Evolutionary conservation across 495 filamentous ascomycete species (phyloP).

Genomic region (Amphirosellinia nigrospora): DNA sequence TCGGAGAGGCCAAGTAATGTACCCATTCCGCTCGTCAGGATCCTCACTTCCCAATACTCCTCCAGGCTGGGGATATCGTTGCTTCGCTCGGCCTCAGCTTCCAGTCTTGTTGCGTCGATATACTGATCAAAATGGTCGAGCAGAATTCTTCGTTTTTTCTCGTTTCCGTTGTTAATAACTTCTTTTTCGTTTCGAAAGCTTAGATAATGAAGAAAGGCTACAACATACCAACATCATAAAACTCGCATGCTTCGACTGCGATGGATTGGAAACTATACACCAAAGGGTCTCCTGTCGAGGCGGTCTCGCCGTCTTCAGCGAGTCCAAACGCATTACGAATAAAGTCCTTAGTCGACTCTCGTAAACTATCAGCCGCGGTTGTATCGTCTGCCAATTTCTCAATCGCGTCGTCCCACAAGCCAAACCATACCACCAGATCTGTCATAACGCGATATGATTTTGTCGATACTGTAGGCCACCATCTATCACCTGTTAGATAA

Average conservation of each 20-base stretch:
- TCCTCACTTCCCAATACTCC: slow-evolving; percentile 38
- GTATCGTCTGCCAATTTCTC: slow-evolving; percentile 29
- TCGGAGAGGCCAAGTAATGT: slow-evolving; percentile 32
- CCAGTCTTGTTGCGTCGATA: slow-evolving; percentile 34
- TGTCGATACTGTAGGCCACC: slow-evolving; percentile 33
- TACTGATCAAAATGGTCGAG: slow-evolving; percentile 30
- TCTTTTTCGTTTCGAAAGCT: neutral
- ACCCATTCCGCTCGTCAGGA: slow-evolving; percentile 39
- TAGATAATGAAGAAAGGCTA: neutral
- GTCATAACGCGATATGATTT: slow-evolving; percentile 28
- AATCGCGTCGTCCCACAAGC: slow-evolving; percentile 35
- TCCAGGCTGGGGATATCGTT: slow-evolving; percentile 32
- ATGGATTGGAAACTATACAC: slow-evolving; percentile 28
- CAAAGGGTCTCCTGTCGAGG: slow-evolving; percentile 24
- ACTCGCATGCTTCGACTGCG: slow-evolving; percentile 17
- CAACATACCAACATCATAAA: slow-evolving; percentile 31
- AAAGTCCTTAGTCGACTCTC: slow-evolving; percentile 31
- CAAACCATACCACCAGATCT: slow-evolving; percentile 36
- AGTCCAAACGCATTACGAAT: slow-evolving; percentile 29
- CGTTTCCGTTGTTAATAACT: neutral
- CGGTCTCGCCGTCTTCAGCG: neutral
- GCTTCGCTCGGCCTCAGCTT: slow-evolving; percentile 34
- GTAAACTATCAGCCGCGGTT: slow-evolving; percentile 27
- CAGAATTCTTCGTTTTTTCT: slow-evolving; percentile 31
- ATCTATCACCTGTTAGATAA: slow-evolving; percentile 25